Evolutionary conservation across 305 asterid species (phyloP).

Genomic region (Andrographis paniculata): DNA sequence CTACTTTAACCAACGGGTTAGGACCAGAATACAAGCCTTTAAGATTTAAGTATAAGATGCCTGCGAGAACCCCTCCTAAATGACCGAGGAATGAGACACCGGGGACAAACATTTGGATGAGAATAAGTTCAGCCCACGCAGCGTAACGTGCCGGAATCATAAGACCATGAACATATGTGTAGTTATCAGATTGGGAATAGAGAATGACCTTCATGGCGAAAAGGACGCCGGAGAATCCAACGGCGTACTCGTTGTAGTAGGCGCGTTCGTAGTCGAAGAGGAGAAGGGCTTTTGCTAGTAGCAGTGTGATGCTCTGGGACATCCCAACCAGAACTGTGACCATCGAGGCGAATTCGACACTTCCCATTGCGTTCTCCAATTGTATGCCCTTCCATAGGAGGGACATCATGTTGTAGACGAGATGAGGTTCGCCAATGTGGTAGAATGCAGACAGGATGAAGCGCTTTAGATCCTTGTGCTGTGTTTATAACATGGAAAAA

Average conservation of each 20-base stretch:
- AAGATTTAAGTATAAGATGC: slow-evolving; percentile 43
- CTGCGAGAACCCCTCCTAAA: slow-evolving; percentile 86
- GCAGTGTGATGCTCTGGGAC: slow-evolving; percentile 77
- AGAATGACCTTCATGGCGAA: slow-evolving; percentile 92
- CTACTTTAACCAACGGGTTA: slow-evolving; percentile 31
- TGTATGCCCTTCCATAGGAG: slow-evolving; percentile 94
- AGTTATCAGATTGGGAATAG: slow-evolving; percentile 56
- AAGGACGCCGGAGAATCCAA: slow-evolving; percentile 90
- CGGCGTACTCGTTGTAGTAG: slow-evolving; percentile 70
- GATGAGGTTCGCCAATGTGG: slow-evolving; percentile 77
- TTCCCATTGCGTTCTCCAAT: slow-evolving; percentile 77
- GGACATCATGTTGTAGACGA: slow-evolving; percentile 82
- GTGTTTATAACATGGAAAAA: slow-evolving; percentile 27
- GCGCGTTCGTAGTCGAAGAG: slow-evolving; percentile 50
- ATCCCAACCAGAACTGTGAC: slow-evolving; percentile 55
- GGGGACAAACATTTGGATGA: slow-evolving; percentile 81
- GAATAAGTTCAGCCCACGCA: slow-evolving; percentile 94
- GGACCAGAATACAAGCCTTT: slow-evolving; percentile 37
- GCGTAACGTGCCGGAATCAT: slow-evolving; percentile 80
- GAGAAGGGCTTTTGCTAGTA: slow-evolving; percentile 56
- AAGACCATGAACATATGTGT: slow-evolving; percentile 68
- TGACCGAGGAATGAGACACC: slow-evolving; percentile 90
- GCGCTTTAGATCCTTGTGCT: slow-evolving; percentile 82
- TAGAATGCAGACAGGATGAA: slow-evolving; percentile 69
- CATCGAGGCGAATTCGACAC: slow-evolving; percentile 62